These are phyloP conservation scores for Potentilla sterilis DNA, from an alignment of 306 rosid species.

Conservation along the genomic window DNA sequence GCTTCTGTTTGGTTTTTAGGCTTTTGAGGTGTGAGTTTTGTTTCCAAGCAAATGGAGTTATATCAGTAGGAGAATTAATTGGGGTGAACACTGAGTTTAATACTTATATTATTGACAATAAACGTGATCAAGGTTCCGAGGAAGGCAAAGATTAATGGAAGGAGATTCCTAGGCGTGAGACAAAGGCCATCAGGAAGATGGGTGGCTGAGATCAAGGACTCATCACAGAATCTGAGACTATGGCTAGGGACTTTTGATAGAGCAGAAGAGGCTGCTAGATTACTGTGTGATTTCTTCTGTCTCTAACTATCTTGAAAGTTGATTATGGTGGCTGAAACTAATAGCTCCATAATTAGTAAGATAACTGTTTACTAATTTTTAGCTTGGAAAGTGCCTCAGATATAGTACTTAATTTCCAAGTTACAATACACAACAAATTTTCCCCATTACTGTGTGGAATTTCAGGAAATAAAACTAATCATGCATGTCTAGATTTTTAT, in stretches of 20 bases:
- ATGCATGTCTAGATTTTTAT: too few relatives aligned
- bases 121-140: slow-evolving; percentile 26
- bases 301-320: too few relatives aligned
- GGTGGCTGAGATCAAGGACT: slow-evolving; percentile 89
- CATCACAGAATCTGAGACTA: slow-evolving; percentile 79
- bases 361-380: too few relatives aligned
- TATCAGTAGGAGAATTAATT: slow-evolving; percentile 40
- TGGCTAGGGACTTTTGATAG: slow-evolving; percentile 87
- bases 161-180: slow-evolving; percentile 79
- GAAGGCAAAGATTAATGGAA: slow-evolving; percentile 29
- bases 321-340: background rate
- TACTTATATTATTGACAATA: slow-evolving; percentile 30
- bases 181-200: slow-evolving; percentile 95
- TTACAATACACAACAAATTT: background rate
- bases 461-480: too few relatives aligned
- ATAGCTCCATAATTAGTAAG: background rate
- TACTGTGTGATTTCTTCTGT: background rate
- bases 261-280: slow-evolving; percentile 73
- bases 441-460: background rate
- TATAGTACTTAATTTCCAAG: background rate
- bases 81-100: slow-evolving; percentile 20
- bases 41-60: slow-evolving; percentile 62
- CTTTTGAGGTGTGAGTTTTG: slow-evolving; percentile 86
- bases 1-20: slow-evolving; percentile 49
- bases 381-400: background rate